A percentile compares a stretch with the other conserved stretches of the same genome.
phyloP scores from a whole-genome alignment of 768 basidiomycete genomes.

The Hygrocybe coccinea region DNA sequence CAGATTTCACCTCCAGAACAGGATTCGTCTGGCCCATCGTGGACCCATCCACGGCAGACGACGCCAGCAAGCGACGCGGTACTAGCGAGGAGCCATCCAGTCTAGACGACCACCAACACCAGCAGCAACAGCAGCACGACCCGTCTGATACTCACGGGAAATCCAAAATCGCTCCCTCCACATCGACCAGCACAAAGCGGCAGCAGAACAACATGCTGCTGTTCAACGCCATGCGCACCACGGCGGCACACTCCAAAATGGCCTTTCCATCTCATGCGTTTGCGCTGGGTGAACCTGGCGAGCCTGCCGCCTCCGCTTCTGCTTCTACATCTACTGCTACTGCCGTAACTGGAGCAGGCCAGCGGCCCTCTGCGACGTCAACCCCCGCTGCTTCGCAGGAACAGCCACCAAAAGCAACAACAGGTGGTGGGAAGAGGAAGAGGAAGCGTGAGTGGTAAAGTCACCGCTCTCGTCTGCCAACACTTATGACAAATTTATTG shows the following conservation, averaged over 20 bases:
- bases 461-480: neutral
- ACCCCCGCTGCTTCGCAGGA: conserved; percentile 40
- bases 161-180: conserved; percentile 19
- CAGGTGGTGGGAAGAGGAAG: conserved; percentile 64
- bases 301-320: conserved; percentile 26
- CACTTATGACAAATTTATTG: neutral
- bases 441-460: conserved; percentile 56
- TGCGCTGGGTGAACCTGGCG: conserved; percentile 25
- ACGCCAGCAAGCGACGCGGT: conserved; percentile 38
- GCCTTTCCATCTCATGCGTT: conserved; percentile 42
- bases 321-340: conserved; percentile 30
- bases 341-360: conserved; percentile 10
- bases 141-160: conserved; percentile 22
- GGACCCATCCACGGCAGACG: conserved; percentile 42
- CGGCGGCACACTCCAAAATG: conserved; percentile 62
- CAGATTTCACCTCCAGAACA: conserved; percentile 77
- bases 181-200: conserved; percentile 40
- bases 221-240: conserved; percentile 74
- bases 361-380: conserved; percentile 37
- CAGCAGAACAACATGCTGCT: conserved; percentile 67
- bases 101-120: conserved; percentile 15
- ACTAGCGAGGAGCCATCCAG: conserved; percentile 24
- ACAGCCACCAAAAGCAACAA: conserved; percentile 39
- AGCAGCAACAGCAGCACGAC: too few species aligned
- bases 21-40: conserved; percentile 83